Evolutionary conservation across 2,329 filamentous ascomycete species (phyloP), one percentile per base, ranked within the genome.

Genomic region (Ploettnerulaceae sp.): DNA sequence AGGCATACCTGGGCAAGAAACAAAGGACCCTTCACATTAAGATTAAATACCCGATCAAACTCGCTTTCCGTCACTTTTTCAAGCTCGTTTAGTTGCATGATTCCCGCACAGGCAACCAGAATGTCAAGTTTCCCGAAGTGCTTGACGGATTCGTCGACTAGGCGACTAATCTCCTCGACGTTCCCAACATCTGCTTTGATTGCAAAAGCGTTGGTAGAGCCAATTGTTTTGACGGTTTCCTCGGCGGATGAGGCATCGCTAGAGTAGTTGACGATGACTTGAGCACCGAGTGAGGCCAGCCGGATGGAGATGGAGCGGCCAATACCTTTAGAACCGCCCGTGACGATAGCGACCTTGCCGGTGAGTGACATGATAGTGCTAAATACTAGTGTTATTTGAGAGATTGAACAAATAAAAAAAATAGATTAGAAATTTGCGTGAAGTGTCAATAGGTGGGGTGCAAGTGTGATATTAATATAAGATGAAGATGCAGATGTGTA

Each of bases 191-290:
- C 71, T 2, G 76, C 79, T 64, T 79, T 71, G 18, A 85, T 67
- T 15, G 75, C 72, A 17, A 77, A 60, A 5, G 73, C 71, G 3
- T 70, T 68, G 40, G 72, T 65, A 3, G 61, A 35, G 12, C 75
- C 75, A 28, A 79, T 72, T 31, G 70, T 53, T 4, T 66, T 39
- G 25, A 81, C 70, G 0, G 82, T 60, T 6, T 66, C 64, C 5
- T 76, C 67, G 1, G 79, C 76, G 0, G 71, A 64, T 3, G 59
- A 53, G 25, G 64, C 48, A 57, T 76, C 70, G 34, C 65, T 68
- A 15, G 67, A 62, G 65, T 82, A 82, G 64, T 81, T 82, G 53
- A 82, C 68, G 32, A 81, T 68, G 28, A 83, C 73, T 54, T 67
- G 73, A 56, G 74, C 75, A 24, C 79, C 79, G 42, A 73, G 71